Evolutionary conservation across 2,329 filamentous ascomycete species (phyloP), one percentile per base, ranked within the genome.

Genomic region (Monosporascus sp.): DNA sequence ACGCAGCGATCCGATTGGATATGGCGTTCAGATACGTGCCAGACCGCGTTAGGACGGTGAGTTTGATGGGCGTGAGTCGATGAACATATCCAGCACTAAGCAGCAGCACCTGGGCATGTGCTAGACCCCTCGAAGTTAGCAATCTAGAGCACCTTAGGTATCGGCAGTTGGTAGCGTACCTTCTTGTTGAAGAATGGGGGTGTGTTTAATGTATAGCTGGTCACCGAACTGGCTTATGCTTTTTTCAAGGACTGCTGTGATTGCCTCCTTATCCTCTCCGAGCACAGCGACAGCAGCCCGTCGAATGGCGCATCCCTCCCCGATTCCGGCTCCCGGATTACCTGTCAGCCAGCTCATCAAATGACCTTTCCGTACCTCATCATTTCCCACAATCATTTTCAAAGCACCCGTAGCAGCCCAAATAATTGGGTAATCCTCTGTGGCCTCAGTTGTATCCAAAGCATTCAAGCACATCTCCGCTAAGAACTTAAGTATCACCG

Each of bases 161-260:
- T 15, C n/a, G 31, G n/a, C 5, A 0, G 24, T 20, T 3, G n/a
- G 15, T 2, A 9, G 65, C 71, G 61, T 72, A 89, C 91, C 87
- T 79, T 97, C 90, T 78, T 99, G 94, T 64, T 92, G 88, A 40
- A 94, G 66, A n/a, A 88, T 82, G 5, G 92, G 86, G 0, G 88
- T 83, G 69, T 97, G 91, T 54, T 84, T 88, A 61, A 97, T 91
- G 63, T 91, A 96, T 11, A 97, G 75, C 49, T 88, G 84, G 62
- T 97, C 92, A 1, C 90, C 89, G 68, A 97, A 96, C 48, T 87
- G 82, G 40, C 75, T 76, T 48, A 96, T 73, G 48, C 79, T 82
- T 64, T 84, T 89, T 62, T 91, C 84, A 52, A 93, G 67, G 37
- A 89, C 73, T 0, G 67, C 73, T 5, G 77, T 72, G 2, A 90